Evolutionary conservation across 2,329 filamentous ascomycete species (phyloP).

Genomic region (Cladosporium oxysporum): DNA sequence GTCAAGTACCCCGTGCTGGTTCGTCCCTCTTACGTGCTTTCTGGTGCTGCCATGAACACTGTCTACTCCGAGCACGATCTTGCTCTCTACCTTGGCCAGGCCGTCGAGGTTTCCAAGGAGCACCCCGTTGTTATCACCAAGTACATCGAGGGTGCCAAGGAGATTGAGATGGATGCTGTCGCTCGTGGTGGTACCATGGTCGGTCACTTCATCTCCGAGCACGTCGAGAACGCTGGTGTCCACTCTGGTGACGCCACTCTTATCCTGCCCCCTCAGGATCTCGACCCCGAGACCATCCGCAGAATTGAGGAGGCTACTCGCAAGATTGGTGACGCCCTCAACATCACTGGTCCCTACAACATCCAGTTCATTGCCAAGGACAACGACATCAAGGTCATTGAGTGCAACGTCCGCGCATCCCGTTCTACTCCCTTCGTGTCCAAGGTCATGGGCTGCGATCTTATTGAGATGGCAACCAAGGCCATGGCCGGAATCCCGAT

Average conservation of each 20-base stretch:
- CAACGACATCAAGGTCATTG: constrained; percentile 99
- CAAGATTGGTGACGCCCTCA: constrained; percentile 91
- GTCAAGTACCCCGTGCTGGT: constrained; percentile 94
- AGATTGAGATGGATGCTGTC: constrained; percentile 99
- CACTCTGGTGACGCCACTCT: constrained; percentile 97
- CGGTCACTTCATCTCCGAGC: constrained; percentile 96
- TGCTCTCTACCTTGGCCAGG: constrained; percentile 84
- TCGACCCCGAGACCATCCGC: constrained; percentile 82
- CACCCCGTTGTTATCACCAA: constrained; percentile 98
- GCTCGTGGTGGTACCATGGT: constrained; percentile 86
- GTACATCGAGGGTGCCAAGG: constrained; percentile 98
- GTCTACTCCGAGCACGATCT: constrained; percentile 95
- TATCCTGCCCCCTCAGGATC: constrained; percentile 90
- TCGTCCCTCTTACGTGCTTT: constrained; percentile 93
- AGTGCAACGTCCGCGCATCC: constrained; percentile 96
- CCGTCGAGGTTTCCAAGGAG: constrained; percentile 88
- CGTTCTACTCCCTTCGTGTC: constrained; percentile 97
- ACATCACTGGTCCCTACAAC: constrained; percentile 96
- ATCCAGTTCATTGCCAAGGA: constrained; percentile 99
- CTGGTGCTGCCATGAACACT: constrained; percentile 98
- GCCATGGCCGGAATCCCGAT: constrained; percentile 88
- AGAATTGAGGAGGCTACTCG: constrained; percentile 92
- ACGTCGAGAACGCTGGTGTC: constrained; percentile 97
- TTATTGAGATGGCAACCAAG: constrained; percentile 98
- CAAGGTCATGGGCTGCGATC: constrained; percentile 95